A percentile compares a stretch with the other conserved stretches of the same genome.
These are phyloP conservation scores for Nannochloris sp. DNA, from an alignment of 139 green algal genomes.

Conservation along the genomic window DNA sequence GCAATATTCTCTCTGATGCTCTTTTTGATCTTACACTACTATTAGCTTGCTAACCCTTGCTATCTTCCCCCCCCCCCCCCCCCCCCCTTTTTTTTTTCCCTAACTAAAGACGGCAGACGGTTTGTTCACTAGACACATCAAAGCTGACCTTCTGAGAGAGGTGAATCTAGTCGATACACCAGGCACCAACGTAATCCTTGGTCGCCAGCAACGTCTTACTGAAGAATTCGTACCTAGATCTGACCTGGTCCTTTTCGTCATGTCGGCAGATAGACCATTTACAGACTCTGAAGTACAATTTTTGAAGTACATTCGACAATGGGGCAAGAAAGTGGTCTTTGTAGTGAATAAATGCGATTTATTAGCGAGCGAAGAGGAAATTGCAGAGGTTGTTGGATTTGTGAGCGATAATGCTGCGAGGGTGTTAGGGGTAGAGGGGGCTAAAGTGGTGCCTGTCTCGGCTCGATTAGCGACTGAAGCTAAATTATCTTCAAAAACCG, in stretches of 20 bases:
- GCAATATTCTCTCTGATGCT: no score
- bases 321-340: constrained; percentile 98
- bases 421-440: constrained; percentile 48
- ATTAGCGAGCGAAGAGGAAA: constrained; percentile 51
- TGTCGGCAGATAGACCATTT: constrained; percentile 85
- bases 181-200: constrained; percentile 96
- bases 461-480: constrained; percentile 46
- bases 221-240: constrained; percentile 96
- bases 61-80: background rate
- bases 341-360: constrained; percentile 96
- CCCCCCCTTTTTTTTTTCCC: background rate
- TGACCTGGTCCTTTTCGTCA: constrained; percentile 95
- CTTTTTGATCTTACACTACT: background rate
- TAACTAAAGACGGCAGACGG: constrained; percentile 65
- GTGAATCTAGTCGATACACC: constrained; percentile 96
- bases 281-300: constrained; percentile 88
- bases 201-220: constrained; percentile 94
- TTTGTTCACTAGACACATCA: constrained; percentile 68
- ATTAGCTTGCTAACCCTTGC: background rate
- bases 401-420: constrained; percentile 64
- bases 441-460: constrained; percentile 56
- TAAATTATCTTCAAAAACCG: constrained; percentile 36
- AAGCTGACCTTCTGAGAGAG: constrained; percentile 65
- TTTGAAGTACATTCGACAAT: constrained; percentile 83
- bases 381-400: constrained; percentile 66